Evolutionary conservation across 305 asterid species (phyloP).

Genomic region (Plantago lanceolata): DNA sequence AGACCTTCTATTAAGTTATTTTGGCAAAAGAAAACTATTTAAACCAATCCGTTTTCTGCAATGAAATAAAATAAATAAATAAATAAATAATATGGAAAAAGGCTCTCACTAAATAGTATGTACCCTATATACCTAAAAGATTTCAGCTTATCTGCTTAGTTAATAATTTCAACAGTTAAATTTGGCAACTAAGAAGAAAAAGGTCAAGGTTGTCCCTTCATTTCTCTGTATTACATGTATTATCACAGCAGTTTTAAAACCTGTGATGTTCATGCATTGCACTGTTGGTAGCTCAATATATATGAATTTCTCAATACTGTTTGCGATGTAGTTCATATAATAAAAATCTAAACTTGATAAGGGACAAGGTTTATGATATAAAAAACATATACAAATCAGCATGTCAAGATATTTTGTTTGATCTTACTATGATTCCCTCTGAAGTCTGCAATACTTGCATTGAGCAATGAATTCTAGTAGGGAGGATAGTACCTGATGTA

Average conservation of each 20-base stretch:
- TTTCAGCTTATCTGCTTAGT: no score
- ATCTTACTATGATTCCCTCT: no score
- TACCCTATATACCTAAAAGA: no score
- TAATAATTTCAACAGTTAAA: no score
- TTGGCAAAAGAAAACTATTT: no score
- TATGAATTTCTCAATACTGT: neutral
- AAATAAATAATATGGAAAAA: no score
- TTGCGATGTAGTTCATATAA: neutral
- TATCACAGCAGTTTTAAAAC: neutral
- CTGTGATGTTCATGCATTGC: neutral
- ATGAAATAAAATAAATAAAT: no score
- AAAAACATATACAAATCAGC: slow-evolving; percentile 14
- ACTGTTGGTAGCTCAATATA: neutral
- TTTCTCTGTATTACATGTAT: neutral
- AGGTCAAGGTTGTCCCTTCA: neutral
- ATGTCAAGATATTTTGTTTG: slow-evolving; percentile 1
- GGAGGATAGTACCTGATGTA: slow-evolving; percentile 16
- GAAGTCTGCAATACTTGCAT: slow-evolving; percentile 1
- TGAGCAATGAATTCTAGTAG: slow-evolving; percentile 16
- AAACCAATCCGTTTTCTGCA: no score
- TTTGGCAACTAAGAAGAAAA: no score
- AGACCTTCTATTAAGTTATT: no score
- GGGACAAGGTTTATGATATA: neutral
- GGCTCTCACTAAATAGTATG: no score
- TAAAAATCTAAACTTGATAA: neutral